A percentile compares a stretch with the other conserved stretches of the same genome.
Conservation (phyloP, 345 rosid species). For the Lepidium sativum region DNA sequence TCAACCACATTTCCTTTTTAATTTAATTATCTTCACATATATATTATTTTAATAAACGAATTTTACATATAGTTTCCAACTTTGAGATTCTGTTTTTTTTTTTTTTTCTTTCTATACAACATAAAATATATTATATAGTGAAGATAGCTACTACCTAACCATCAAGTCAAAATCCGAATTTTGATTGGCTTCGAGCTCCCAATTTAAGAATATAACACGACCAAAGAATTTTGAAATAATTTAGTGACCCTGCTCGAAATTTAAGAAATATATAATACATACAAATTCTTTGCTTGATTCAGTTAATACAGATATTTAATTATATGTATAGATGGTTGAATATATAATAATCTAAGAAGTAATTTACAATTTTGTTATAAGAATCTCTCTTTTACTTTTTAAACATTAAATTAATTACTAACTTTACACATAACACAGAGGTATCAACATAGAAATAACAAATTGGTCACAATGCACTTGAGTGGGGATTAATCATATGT, state of each 20-base stretch:
- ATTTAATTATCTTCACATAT: background rate
- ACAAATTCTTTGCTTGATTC: background rate
- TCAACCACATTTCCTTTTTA: constrained; percentile 15
- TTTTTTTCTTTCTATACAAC: background rate
- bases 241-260: background rate
- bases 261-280: too few species aligned
- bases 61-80: background rate
- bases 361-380: background rate
- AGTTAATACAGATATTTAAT: background rate
- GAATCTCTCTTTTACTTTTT: constrained; percentile 7
- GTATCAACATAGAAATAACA: constrained; percentile 6
- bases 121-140: background rate
- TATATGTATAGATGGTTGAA: background rate
- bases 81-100: background rate
- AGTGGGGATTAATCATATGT: constrained; percentile 13
- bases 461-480: constrained; percentile 2
- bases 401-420: background rate
- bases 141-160: background rate
- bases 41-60: background rate
- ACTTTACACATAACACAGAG: constrained; percentile 23
- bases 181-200: too few species aligned
- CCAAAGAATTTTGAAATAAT: background rate
- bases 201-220: background rate
- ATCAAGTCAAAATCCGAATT: too few species aligned
- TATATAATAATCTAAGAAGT: background rate